Evolutionary conservation across 352 stramenopile species (phyloP).

Genomic region (Pythium brachiatum): DNA sequence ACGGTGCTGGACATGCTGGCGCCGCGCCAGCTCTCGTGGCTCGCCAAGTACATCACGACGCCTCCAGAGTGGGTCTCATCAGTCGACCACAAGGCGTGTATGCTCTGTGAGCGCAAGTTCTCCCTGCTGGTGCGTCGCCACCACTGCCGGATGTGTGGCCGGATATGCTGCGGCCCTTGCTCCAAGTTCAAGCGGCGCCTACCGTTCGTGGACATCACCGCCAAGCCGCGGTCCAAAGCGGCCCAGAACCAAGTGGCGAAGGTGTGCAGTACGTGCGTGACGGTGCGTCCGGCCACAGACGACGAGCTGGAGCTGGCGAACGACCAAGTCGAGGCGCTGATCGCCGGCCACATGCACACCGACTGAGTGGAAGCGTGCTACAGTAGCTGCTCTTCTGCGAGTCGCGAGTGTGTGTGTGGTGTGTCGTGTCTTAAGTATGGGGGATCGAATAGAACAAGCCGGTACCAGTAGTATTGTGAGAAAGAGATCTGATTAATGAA

Average conservation of each 20-base stretch:
- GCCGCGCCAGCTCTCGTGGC: slow-evolving; percentile 64
- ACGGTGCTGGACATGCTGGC: slow-evolving; percentile 77
- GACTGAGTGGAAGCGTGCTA: slow-evolving; percentile 8
- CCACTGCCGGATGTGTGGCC: slow-evolving; percentile 79
- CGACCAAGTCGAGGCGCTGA: slow-evolving; percentile 30
- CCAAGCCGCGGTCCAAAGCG: slow-evolving; percentile 40
- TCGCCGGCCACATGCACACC: slow-evolving; percentile 24
- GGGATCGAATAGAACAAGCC: not conserved
- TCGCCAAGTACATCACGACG: slow-evolving; percentile 74
- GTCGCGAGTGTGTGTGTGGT: not conserved
- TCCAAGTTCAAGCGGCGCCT: slow-evolving; percentile 75
- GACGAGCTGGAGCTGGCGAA: slow-evolving; percentile 36
- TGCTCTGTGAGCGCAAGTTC: slow-evolving; percentile 73
- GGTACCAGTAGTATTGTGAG: not conserved
- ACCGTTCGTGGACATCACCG: slow-evolving; percentile 43
- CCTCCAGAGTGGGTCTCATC: slow-evolving; percentile 73
- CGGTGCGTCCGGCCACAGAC: slow-evolving; percentile 45
- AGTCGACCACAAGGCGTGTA: slow-evolving; percentile 62
- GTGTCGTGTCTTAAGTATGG: not conserved
- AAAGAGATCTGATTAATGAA: slow-evolving; percentile 2
- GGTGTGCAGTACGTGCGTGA: slow-evolving; percentile 75
- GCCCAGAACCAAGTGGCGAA: slow-evolving; percentile 46
- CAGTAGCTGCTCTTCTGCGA: not conserved
- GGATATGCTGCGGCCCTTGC: slow-evolving; percentile 77
- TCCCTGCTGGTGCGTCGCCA: slow-evolving; percentile 67